Base-by-base conservation (phyloP, 2,329 filamentous ascomycete species). In the Aplosporella prunicola region DNA sequence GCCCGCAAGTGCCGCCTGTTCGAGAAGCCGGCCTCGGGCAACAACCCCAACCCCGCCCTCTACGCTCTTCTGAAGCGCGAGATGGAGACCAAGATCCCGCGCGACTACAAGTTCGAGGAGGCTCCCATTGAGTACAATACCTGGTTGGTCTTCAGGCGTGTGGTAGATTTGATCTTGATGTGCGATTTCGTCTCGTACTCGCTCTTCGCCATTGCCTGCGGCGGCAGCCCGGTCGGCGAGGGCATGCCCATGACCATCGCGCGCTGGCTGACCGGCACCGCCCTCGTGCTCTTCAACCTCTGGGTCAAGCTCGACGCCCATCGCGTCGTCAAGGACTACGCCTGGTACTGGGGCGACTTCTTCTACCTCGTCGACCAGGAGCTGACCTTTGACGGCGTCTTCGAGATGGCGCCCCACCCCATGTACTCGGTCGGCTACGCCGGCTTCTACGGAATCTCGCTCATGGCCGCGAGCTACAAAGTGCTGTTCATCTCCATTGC, bases 341-440 rank as follows among this genome's bases (percentile, higher is more conserved):
- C 91, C 18, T 98, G 91, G 91, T 98, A 96, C 64, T 98, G 91
- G 91, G 91, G 91, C 44, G 91, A 98, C 62, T 96, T 96, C 65
- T 98, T 96, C 71, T 98, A 87, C 63, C 79, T 98, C 54, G 85
- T 98, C 59, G 91, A 98, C 62, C 88, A 96, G 64, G 86, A 94
- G 56, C 71, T 98, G 58, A 96, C 88, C 33, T 98, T 98, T 60
- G 91, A 98, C 56, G 91, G 91, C 40, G 91, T 98, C 45, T 98
- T 96, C 58, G 91, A 98, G 65, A 93, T 98, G 80, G 91, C 91
- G 14, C 91, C 91, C 20, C 91, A 96, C 58, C 89, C 89, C 45
- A 96, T 96, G 89, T 96, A 96, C 65, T 94, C 88, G 39, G 89
- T 96, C 52, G 91, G 91, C 25, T 98, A 98, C 61, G 87, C 86